phyloP scores from a whole-genome alignment of 768 basidiomycete genomes.

The Kwoniella pini region DNA sequence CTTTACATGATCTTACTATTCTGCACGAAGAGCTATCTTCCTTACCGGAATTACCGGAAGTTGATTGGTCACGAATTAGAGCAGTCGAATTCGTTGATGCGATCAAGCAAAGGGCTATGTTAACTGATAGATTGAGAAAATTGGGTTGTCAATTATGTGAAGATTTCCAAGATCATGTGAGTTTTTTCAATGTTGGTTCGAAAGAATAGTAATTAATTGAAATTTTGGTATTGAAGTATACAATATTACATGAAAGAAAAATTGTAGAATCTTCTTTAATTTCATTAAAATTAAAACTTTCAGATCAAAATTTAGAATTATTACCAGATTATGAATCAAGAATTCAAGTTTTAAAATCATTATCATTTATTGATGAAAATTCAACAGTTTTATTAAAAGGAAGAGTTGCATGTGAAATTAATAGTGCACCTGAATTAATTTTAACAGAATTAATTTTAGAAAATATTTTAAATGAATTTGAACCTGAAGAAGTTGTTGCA shows the following conservation, averaged over 20 bases:
- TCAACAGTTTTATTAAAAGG: constrained; percentile 94
- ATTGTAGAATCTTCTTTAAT: constrained; percentile 72
- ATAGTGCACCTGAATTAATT: constrained; percentile 95
- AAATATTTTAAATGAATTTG: constrained; percentile 84
- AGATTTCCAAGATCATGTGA: constrained; percentile 73
- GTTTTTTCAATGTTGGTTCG: constrained; percentile 47
- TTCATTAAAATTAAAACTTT: constrained; percentile 76
- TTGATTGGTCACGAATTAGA: constrained; percentile 79
- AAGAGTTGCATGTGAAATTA: constrained; percentile 99
- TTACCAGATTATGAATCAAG: constrained; percentile 96
- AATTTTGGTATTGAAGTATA: constrained; percentile 64
- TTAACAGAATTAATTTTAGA: constrained; percentile 96
- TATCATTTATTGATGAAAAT: constrained; percentile 93
- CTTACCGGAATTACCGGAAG: constrained; percentile 63
- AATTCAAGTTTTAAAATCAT: constrained; percentile 81
- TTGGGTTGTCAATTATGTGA: constrained; percentile 63
- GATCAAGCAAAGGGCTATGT: constrained; percentile 63
- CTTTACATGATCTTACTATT: constrained; percentile 57
- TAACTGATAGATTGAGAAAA: constrained; percentile 58
- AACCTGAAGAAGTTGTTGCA: constrained; percentile 94
- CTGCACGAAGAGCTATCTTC: constrained; percentile 59
- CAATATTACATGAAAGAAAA: constrained; percentile 71
- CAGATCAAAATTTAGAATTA: constrained; percentile 94
- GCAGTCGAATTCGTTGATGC: constrained; percentile 89
- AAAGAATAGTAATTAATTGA: neutral